Base-by-base conservation (phyloP, 768 basidiomycete genomes). In the Russula emetica region DNA sequence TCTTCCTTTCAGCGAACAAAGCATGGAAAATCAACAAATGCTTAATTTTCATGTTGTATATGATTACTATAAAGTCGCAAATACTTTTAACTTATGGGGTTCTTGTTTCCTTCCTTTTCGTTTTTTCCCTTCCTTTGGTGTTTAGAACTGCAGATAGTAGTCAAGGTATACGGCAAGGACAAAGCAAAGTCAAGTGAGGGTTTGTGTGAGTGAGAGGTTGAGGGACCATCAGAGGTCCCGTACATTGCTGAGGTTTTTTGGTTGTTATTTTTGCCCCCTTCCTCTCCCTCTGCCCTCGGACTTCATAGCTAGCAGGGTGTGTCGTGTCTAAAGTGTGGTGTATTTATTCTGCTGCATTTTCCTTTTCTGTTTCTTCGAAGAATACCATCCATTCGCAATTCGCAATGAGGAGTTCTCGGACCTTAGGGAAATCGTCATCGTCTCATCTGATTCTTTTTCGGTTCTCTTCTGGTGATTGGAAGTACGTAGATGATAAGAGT, bases 301-400 rank as follows among this genome's bases (percentile, higher is more conserved):
- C 34, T 55, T 51, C 10, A 51, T 5, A 22, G 38, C 16, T 40
- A 40, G 16, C 38, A 40, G 38, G 14, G 34, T 53, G 52, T 54
- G 9, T 57, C 55, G 26, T 49, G 54, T 55, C 24, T n/a, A 28
- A 32, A 38, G 24, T 11, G 58, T 32, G 1, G 44, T 55, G 1
- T 64, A 64, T 60, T 64, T 64, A 64, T 64, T 60, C 47, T 64
- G 63, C 63, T 64, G 58, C 63, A 64, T 64, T 60, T 64, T 50
- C 34, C 13, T 14, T 24, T n/a, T 44, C 10, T 38, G 20, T 28
- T 26, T n/a, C 11, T 42, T 28, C 16, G 42, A 54, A 53, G 42
- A 44, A 60, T 55, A 64, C 51, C 57, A 59, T 59, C 57, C 56
- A 63, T 54, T 34, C 34, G 44, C 24, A 30, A 30, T 30, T n/a